Conservation (phyloP, 2,329 filamentous ascomycete species). For the Incumbomyces delicatus region DNA sequence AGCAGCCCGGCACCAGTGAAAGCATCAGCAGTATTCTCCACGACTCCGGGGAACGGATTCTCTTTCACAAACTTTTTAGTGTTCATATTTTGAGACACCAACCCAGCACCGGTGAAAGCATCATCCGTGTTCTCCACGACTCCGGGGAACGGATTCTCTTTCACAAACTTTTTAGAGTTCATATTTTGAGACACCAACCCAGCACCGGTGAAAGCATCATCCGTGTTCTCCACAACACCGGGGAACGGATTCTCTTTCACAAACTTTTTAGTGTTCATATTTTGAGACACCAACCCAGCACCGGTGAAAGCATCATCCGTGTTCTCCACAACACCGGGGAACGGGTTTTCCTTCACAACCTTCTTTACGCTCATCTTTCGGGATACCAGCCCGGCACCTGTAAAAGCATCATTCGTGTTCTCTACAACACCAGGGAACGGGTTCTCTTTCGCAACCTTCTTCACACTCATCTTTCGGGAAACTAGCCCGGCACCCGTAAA, state of each 20-base stretch:
- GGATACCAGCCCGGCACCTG: constrained; percentile 15
- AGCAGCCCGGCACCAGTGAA: constrained; percentile 4
- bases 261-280: background rate
- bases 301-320: constrained; percentile 13
- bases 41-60: background rate
- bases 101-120: constrained; percentile 2
- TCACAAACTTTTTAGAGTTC: background rate
- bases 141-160: background rate
- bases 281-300: constrained; percentile 14
- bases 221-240: background rate
- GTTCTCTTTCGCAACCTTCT: background rate
- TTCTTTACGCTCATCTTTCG: background rate
- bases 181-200: constrained; percentile 13
- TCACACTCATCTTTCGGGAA: constrained; percentile 5
- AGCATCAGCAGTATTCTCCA: constrained; percentile 5
- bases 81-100: background rate
- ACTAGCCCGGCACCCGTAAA: constrained; percentile 19
- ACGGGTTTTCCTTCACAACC: background rate
- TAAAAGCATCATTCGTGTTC: constrained; percentile 4
- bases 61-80: background rate
- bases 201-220: constrained; percentile 6
- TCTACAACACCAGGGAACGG: background rate
- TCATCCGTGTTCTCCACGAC: background rate
- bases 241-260: background rate
- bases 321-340: background rate